These are phyloP conservation scores for Pseudogymnoascus sp. DNA, from an alignment of 2,329 filamentous ascomycete genomes.

Conservation along the genomic window DNA sequence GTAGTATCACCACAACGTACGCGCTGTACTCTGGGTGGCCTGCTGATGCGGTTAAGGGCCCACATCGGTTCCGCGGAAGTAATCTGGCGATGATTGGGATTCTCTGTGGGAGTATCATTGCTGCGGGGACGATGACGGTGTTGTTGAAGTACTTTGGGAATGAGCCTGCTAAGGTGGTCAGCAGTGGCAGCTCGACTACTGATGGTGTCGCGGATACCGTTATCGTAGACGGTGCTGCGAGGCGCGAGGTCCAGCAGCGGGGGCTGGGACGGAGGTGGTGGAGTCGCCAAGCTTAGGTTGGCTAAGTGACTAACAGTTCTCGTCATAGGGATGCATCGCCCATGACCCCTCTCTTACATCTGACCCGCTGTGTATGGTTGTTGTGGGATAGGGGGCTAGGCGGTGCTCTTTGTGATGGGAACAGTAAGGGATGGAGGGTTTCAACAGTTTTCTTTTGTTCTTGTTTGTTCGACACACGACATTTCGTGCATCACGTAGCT, in stretches of 20 bases:
- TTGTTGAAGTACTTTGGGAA: constrained; percentile 54
- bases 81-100: constrained; percentile 88
- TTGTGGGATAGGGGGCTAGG: background rate
- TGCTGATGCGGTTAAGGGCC: constrained; percentile 60
- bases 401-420: constrained; percentile 22
- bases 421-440: constrained; percentile 8
- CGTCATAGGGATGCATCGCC: constrained; percentile 15
- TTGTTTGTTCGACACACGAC: background rate
- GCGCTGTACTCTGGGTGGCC: constrained; percentile 84
- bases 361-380: background rate
- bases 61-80: constrained; percentile 68
- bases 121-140: constrained; percentile 60
- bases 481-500: constrained; percentile 12
- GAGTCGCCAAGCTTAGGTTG: constrained; percentile 17
- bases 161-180: constrained; percentile 38
- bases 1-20: constrained; percentile 80
- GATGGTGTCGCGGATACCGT: constrained; percentile 31
- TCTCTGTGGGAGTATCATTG: constrained; percentile 65
- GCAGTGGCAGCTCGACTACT: constrained; percentile 27
- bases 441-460: constrained; percentile 11
- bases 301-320: constrained; percentile 21
- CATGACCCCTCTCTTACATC: background rate
- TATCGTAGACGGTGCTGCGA: constrained; percentile 53
- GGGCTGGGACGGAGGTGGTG: constrained; percentile 41
- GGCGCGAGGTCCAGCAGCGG: constrained; percentile 48